Conservation (phyloP, 1,284 basidiomycete species). For the Amylostereum areolatum region DNA sequence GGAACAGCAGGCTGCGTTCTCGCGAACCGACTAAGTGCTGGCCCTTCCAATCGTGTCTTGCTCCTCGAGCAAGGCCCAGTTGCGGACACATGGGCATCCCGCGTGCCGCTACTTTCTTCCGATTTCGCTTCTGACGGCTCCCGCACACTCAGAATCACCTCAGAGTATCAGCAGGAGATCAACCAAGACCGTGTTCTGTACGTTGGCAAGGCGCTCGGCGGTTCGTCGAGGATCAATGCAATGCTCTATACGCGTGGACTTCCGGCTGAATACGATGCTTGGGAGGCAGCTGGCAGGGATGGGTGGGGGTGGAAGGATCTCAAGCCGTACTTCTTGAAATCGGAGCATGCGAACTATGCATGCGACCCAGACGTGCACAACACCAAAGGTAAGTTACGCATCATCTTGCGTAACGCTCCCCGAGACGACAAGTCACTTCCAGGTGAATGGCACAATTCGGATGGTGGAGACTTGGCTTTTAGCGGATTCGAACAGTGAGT, state of each 20-base stretch:
- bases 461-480: slow-evolving; percentile 11
- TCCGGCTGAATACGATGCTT: slow-evolving; percentile 32
- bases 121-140: slow-evolving; percentile 22
- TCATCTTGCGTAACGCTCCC: background rate
- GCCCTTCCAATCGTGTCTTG: slow-evolving; percentile 20
- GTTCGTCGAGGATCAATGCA: slow-evolving; percentile 37
- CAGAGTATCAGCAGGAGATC: slow-evolving; percentile 15
- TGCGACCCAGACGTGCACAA: slow-evolving; percentile 9
- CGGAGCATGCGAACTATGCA: slow-evolving; percentile 18
- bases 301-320: slow-evolving; percentile 33
- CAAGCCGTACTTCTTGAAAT: slow-evolving; percentile 30
- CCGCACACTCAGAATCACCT: slow-evolving; percentile 15
- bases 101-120: slow-evolving; percentile 28
- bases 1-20: slow-evolving; percentile 31
- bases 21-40: slow-evolving; percentile 26
- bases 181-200: slow-evolving; percentile 24
- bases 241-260: slow-evolving; percentile 31
- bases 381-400: slow-evolving; percentile 11
- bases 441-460: slow-evolving; percentile 17
- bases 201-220: slow-evolving; percentile 35
- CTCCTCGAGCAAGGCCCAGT: slow-evolving; percentile 28
- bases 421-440: background rate
- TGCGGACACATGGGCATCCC: slow-evolving; percentile 26
- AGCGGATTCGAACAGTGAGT: slow-evolving; percentile 9
- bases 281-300: slow-evolving; percentile 25